phyloP scores from a whole-genome alignment of 345 rosid genomes.

The Acer saccharum region DNA sequence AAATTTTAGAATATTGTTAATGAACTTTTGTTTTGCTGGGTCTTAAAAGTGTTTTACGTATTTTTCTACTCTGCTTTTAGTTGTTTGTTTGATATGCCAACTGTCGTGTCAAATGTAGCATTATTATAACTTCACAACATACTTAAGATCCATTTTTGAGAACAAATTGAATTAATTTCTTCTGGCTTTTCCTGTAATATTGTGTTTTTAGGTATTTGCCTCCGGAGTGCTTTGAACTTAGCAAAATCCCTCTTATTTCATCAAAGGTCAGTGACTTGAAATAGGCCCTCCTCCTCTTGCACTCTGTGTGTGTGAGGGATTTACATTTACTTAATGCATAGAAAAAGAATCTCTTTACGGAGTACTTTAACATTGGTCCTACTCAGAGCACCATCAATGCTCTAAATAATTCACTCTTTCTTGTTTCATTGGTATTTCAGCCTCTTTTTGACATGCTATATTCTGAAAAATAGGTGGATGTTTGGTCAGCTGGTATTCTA shows the following conservation, averaged over 20 bases:
- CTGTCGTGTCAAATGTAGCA: neutral
- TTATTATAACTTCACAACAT: neutral
- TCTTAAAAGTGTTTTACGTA: neutral
- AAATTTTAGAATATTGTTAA: neutral
- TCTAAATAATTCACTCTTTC: conserved; percentile 6
- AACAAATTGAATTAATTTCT: neutral
- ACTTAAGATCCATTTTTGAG: neutral
- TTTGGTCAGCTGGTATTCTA: conserved; percentile 95
- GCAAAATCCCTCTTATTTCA: conserved; percentile 88
- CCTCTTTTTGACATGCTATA: conserved; percentile 7
- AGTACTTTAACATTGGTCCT: conserved; percentile 1
- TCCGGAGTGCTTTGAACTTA: conserved; percentile 98
- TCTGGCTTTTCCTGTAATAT: conserved; percentile 12
- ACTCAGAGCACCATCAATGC: neutral
- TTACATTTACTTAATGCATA: neutral
- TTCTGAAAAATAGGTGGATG: conserved; percentile 73
- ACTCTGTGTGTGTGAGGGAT: neutral
- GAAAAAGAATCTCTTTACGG: neutral
- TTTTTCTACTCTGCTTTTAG: conserved; percentile 2
- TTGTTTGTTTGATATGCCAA: neutral
- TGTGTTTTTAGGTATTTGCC: conserved; percentile 80
- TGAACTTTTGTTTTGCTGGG: neutral
- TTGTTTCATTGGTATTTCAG: neutral
- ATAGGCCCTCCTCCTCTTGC: neutral
- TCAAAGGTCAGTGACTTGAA: conserved; percentile 68